phyloP scores from a whole-genome alignment of 345 rosid species.

The Psidium guajava region DNA sequence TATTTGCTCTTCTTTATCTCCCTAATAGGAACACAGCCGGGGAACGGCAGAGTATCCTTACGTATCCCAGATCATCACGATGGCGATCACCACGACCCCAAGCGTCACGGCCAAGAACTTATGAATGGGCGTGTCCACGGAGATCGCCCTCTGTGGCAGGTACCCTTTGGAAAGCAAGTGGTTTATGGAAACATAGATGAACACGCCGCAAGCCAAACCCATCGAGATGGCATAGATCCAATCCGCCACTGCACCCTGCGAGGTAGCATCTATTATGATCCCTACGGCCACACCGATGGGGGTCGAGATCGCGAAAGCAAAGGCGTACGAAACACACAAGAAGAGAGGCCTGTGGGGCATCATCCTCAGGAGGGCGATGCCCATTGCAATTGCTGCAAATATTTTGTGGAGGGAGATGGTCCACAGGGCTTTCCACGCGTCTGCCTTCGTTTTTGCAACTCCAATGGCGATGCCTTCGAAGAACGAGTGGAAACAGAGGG shows the following conservation, averaged over 20 bases:
- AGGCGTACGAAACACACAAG: slow-evolving; percentile 48
- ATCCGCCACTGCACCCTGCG: slow-evolving; percentile 62
- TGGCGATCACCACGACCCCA: slow-evolving; percentile 59
- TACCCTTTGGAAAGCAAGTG: slow-evolving; percentile 72
- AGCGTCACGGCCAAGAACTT: slow-evolving; percentile 53
- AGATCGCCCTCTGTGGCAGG: slow-evolving; percentile 19
- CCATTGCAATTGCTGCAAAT: slow-evolving; percentile 88
- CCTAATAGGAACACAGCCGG: not conserved
- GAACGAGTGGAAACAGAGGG: slow-evolving; percentile 82
- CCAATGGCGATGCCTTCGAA: slow-evolving; percentile 32
- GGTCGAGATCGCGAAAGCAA: slow-evolving; percentile 74
- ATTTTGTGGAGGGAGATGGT: slow-evolving; percentile 72
- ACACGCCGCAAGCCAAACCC: slow-evolving; percentile 82
- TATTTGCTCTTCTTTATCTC: not conserved
- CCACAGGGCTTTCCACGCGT: slow-evolving; percentile 89
- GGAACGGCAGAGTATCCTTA: not conserved
- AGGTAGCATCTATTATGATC: slow-evolving; percentile 64
- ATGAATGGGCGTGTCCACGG: slow-evolving; percentile 30
- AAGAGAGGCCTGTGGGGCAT: slow-evolving; percentile 65
- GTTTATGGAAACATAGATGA: slow-evolving; percentile 67
- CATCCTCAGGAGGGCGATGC: slow-evolving; percentile 79
- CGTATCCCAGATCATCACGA: slow-evolving; percentile 79
- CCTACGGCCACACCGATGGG: slow-evolving; percentile 73
- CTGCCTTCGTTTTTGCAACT: slow-evolving; percentile 38
- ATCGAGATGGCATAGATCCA: slow-evolving; percentile 76